Evolutionary conservation across 2,329 filamentous ascomycete species (phyloP).

Genomic region (Didymella segeticola): DNA sequence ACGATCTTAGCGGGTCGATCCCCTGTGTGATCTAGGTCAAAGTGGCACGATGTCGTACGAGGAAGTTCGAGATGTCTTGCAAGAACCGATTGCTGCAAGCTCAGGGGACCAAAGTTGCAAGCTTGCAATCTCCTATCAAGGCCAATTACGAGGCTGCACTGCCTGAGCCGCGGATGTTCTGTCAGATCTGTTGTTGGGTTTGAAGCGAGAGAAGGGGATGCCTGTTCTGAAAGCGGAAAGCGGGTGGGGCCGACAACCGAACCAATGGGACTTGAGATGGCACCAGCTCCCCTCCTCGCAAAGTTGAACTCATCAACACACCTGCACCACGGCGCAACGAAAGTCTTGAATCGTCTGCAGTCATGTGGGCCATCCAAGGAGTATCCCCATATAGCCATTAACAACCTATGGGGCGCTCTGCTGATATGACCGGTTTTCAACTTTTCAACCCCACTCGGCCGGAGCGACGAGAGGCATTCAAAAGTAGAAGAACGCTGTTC

Average conservation of each 20-base stretch:
- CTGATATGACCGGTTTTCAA: too few relatives aligned
- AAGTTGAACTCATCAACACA: not conserved
- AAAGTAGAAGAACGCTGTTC: not conserved
- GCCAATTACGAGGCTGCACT: not conserved
- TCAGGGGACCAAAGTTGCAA: not conserved
- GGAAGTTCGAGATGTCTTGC: not conserved
- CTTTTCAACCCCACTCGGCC: not conserved
- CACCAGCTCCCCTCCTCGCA: not conserved
- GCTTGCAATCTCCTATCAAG: not conserved
- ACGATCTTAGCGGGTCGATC: not conserved
- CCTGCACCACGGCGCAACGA: too few relatives aligned
- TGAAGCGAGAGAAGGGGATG: not conserved
- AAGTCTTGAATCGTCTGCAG: not conserved
- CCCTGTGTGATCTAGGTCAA: not conserved
- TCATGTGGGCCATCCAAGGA: not conserved
- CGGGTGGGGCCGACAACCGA: not conserved
- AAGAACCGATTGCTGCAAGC: not conserved
- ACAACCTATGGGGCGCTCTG: too few relatives aligned
- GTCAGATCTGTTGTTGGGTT: not conserved
- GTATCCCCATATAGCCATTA: not conserved
- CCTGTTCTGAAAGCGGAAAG: not conserved
- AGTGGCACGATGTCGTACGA: not conserved
- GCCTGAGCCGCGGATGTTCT: not conserved
- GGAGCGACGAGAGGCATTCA: not conserved
- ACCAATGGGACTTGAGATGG: not conserved